Evolutionary conservation across 331 rosid genomes (phyloP), one percentile per base, ranked within the genome.

Genomic region (Acacia pycnantha): DNA sequence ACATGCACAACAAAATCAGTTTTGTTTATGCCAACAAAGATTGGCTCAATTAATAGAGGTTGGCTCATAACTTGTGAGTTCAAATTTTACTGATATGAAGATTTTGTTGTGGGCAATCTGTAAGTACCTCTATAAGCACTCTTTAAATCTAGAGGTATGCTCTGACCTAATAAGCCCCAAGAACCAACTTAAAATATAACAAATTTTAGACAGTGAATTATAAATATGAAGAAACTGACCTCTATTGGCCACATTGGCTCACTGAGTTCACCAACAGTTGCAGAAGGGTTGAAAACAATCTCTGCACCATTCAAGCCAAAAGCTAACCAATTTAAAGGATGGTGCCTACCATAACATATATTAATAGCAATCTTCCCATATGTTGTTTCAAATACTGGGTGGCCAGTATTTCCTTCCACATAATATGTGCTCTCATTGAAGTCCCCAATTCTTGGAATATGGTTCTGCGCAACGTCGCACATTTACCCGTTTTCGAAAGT

Each of bases 201-300:
- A 19, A n/a, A n/a, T 6, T 37, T 61, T 40, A 9, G 33, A 35
- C 22, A 65, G 62, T 21, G 0, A 11, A 61, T 61, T 4, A 26
- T 64, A 73, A 50, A 50, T 19, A 75, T 3, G 74, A 73, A 74
- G 77, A 47, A 41, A 83, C 81, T 41, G 61, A 95, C 99, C 99
- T 95, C 97, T 83, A 92, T 82, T 72, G 99, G 94, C 98, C 99
- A 92, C 96, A 93, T 92, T 65, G 97, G 99, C 82, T 93, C 98
- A 4, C 99, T 93, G 84, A 92, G 98, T 88, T 92, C 98, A n/a
- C 97, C 97, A 67, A 93, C 96, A 47, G 98, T 93, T 9, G 99
- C 98, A 27, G 99, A 90, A 85, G 99, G 98, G 86, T 95, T 95
- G 92, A 95, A 93, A 85, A 95, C 99, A 83, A 95, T 90, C 84